These are phyloP conservation scores for Arachis hypogaea DNA, from an alignment of 306 rosid genomes.

Conservation along the genomic window DNA sequence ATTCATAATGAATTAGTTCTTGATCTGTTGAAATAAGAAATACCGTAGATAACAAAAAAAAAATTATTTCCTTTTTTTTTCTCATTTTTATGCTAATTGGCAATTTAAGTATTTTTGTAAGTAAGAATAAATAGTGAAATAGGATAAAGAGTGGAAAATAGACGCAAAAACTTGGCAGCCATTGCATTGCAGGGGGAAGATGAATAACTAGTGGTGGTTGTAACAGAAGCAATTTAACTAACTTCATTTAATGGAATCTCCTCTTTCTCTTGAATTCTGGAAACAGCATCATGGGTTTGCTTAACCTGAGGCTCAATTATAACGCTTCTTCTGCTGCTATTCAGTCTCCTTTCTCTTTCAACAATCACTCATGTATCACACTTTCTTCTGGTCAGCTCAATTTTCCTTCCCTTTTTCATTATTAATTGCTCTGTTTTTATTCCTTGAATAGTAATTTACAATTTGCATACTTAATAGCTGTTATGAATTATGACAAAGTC, in stretches of 20 bases:
- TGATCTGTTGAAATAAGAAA: too few relatives aligned
- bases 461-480: background rate
- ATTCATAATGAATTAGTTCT: too few relatives aligned
- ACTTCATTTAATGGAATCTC: too few relatives aligned
- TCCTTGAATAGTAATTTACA: too few relatives aligned
- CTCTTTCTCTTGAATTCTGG: conserved; percentile 5
- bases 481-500: too few relatives aligned
- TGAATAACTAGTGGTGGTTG: conserved; percentile 66
- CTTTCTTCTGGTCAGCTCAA: conserved; percentile 63
- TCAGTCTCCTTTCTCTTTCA: conserved; percentile 52
- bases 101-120: too few relatives aligned
- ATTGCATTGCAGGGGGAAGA: conserved; percentile 34
- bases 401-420: background rate
- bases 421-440: too few relatives aligned
- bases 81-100: too few relatives aligned
- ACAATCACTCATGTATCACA: conserved; percentile 46
- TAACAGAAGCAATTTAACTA: conserved; percentile 22
- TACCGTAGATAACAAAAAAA: too few relatives aligned
- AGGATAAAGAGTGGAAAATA: conserved; percentile 18
- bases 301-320: conserved; percentile 54
- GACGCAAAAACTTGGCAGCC: conserved; percentile 19
- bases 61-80: too few relatives aligned
- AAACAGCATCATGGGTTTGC: conserved; percentile 60
- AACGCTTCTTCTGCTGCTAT: conserved; percentile 50
- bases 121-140: background rate